Evolutionary conservation across 1,139 yeast genomes (phyloP).

Genomic region (Blastobotrys proliferans): DNA sequence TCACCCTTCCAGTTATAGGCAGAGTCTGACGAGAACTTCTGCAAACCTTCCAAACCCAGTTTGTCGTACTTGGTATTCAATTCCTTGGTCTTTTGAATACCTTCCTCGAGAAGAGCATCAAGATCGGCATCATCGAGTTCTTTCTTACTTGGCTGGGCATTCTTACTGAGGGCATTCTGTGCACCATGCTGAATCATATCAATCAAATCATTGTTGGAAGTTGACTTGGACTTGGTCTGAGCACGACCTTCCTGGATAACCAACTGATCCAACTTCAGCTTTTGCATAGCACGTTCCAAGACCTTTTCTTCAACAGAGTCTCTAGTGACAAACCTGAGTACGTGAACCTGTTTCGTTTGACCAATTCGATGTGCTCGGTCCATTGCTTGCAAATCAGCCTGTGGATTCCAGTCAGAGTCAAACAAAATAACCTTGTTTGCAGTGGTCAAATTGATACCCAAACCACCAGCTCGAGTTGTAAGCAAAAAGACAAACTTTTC

Average conservation of each 20-base stretch:
- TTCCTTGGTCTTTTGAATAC: slow-evolving; percentile 75
- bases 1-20: slow-evolving; percentile 97
- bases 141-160: slow-evolving; percentile 25
- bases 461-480: slow-evolving; percentile 98
- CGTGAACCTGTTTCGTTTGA: slow-evolving; percentile 92
- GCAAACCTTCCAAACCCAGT: slow-evolving; percentile 86
- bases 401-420: slow-evolving; percentile 99
- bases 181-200: slow-evolving; percentile 99
- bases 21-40: slow-evolving; percentile 83
- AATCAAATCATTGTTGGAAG: slow-evolving; percentile 75
- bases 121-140: slow-evolving; percentile 60
- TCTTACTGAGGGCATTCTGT: slow-evolving; percentile 63
- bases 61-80: slow-evolving; percentile 76
- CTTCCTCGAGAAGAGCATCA: slow-evolving; percentile 70
- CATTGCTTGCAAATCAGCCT: slow-evolving; percentile 98
- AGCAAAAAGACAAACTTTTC: slow-evolving; percentile 79
- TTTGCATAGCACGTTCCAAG: slow-evolving; percentile 92
- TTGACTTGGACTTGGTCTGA: slow-evolving; percentile 42
- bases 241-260: slow-evolving; percentile 93
- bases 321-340: slow-evolving; percentile 88
- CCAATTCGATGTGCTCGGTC: slow-evolving; percentile 98
- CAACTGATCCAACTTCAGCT: slow-evolving; percentile 83
- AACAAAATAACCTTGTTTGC: slow-evolving; percentile 88
- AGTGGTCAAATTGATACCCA: slow-evolving; percentile 88
- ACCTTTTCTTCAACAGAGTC: slow-evolving; percentile 96